Base-by-base conservation (phyloP, 163 green algal species). In the Chloroidium sp. region DNA sequence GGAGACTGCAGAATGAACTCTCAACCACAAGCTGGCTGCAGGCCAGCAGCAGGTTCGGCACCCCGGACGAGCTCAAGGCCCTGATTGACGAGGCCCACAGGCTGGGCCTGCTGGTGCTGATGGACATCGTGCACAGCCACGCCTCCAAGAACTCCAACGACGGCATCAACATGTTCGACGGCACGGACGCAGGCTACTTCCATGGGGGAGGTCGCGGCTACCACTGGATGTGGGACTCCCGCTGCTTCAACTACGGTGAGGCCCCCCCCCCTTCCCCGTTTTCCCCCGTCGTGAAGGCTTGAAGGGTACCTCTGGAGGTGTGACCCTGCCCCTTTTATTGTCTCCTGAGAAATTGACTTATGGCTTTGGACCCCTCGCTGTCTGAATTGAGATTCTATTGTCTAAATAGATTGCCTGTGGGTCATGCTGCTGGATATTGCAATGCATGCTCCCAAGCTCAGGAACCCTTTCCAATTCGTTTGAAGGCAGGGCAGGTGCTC, bases 61-160 rank as follows among this genome's bases (percentile, higher is more conserved):
- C 95, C 0, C 96, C 96, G 1, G 96, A 99, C 68, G 96, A 99
- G 86, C 93, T 99, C 59, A 98, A 98, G 89, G 92, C 92, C 2
- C 82, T 99, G 80, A 96, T 99, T 62, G 96, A 98, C 83, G 91
- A 95, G 84, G 94, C 93, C 3, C 88, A 92, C 84, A 81, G 91
- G 57, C 82, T 98, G 80, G 96, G 96, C 69, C 69, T 99, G 76
- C 79, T 93, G 4, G 95, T 98, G 79, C 89, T 98, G 59, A 97
- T 98, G 92, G 95, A 98, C 89, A 90, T 98, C 59, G 95, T 98
- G 75, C 95, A 98, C 91, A 82, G 76, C 61, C 96, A 99, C 85
- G 94, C 94, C 61, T 84, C 69, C 77, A 89, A 86, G 81, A 93
- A 96, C 84, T 87, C 91, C 78, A 93, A 95, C 78, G 95, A 98